Percentiles rank a stretch among this genome's conserved stretches.
Evolutionary conservation across 345 rosid species (phyloP).

Genomic region (Arabis alpina): DNA sequence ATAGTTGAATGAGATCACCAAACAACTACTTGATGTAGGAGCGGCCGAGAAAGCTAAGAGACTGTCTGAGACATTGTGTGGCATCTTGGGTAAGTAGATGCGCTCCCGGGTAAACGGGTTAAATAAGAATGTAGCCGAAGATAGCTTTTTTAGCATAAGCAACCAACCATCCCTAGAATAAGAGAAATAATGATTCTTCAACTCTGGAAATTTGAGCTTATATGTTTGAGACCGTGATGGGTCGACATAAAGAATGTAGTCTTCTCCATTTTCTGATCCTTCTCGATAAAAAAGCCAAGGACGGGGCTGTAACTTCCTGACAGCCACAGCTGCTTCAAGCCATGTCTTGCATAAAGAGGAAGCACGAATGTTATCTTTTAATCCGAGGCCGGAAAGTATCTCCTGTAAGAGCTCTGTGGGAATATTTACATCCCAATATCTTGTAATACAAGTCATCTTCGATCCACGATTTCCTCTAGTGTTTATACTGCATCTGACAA

Average conservation of each 20-base stretch:
- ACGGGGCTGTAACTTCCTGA: not conserved
- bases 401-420: not conserved
- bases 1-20: not conserved
- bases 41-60: slow-evolving; percentile 10
- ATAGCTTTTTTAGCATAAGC: too few species aligned
- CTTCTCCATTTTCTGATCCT: not conserved
- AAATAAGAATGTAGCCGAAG: too few species aligned
- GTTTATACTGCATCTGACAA: not conserved
- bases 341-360: slow-evolving; percentile 14
- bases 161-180: slow-evolving; percentile 19
- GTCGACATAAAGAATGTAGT: not conserved
- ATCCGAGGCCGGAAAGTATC: slow-evolving; percentile 8
- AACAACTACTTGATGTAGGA: slow-evolving; percentile 24
- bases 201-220: not conserved
- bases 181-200: not conserved
- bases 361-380: slow-evolving; percentile 18
- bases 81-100: not conserved
- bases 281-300: not conserved
- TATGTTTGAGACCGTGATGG: not conserved
- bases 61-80: not conserved
- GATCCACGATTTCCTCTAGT: not conserved
- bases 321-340: not conserved
- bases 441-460: not conserved
- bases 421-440: not conserved
- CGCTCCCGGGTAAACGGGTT: slow-evolving; percentile 18